A percentile compares a stretch with the other conserved stretches of the same genome.
Evolutionary conservation across 768 basidiomycete genomes (phyloP).

Genomic region (Tulasnella calospora): DNA sequence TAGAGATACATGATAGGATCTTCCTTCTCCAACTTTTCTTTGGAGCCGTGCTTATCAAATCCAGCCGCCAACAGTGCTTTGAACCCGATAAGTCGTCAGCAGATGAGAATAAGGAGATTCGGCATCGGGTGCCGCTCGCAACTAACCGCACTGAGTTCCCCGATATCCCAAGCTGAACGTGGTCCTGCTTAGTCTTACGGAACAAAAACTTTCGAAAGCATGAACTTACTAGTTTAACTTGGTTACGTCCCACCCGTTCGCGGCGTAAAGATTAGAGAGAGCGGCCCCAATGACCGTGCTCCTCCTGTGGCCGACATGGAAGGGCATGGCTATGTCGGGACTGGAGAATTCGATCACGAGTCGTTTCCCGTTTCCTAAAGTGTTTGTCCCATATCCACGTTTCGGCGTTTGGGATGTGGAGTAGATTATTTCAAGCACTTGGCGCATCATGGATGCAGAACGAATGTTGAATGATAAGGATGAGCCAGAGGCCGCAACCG

Average conservation of each 20-base stretch:
- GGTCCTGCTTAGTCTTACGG: neutral
- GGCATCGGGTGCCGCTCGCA: conserved; percentile 26
- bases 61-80: conserved; percentile 40
- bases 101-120: conserved; percentile 41
- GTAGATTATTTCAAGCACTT: neutral
- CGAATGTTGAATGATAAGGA: neutral
- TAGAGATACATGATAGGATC: conserved; percentile 44
- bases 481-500: neutral
- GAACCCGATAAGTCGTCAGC: neutral
- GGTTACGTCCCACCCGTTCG: neutral
- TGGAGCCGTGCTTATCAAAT: conserved; percentile 40
- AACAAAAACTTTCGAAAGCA: neutral
- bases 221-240: neutral
- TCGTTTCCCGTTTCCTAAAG: conserved; percentile 37
- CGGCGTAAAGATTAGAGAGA: neutral
- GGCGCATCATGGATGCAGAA: neutral
- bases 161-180: neutral
- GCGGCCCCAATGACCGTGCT: neutral
- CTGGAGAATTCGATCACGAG: conserved; percentile 40
- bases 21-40: conserved; percentile 36
- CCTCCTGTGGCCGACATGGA: conserved; percentile 43
- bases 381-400: conserved; percentile 31
- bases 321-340: conserved; percentile 46
- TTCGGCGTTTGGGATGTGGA: neutral
- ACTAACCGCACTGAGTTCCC: neutral